Conservation (phyloP, 495 filamentous ascomycete species). For the Achaetomiella virescens region DNA sequence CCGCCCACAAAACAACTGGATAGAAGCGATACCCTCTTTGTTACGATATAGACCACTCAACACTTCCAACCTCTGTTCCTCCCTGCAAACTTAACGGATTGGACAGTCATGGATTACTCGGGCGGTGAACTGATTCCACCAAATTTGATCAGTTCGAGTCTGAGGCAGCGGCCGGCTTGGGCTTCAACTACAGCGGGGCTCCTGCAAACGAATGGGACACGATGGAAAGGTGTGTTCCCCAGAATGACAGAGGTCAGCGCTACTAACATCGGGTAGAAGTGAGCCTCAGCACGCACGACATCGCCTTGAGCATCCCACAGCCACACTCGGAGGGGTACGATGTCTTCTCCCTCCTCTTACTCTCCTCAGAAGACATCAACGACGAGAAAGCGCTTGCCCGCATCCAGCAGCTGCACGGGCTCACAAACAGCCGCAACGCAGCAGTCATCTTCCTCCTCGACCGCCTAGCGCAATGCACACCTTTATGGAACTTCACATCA, state of each 20-base stretch:
- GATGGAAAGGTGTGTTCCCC: constrained; percentile 45
- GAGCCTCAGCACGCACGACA: constrained; percentile 46
- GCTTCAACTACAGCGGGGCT: constrained; percentile 40
- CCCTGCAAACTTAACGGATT: neutral
- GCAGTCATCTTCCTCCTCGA: constrained; percentile 6
- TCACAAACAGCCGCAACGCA: neutral
- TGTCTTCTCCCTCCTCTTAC: constrained; percentile 45
- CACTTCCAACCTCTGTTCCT: neutral
- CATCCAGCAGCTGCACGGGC: constrained; percentile 43
- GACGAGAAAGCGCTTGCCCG: constrained; percentile 26
- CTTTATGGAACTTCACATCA: constrained; percentile 9
- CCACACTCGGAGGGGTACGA: constrained; percentile 7
- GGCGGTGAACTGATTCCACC: neutral
- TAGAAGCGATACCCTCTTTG: constrained; percentile 9
- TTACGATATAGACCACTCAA: neutral
- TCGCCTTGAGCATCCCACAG: constrained; percentile 39
- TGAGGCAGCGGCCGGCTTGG: constrained; percentile 51
- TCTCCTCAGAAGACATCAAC: constrained; percentile 45
- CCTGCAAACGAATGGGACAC: constrained; percentile 25
- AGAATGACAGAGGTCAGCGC: neutral
- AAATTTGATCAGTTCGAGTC: constrained; percentile 47
- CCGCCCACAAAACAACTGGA: neutral
- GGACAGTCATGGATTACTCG: constrained; percentile 2
- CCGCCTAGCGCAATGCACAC: neutral
- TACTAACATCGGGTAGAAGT: constrained; percentile 35